Base-by-base conservation (phyloP, 2,329 filamentous ascomycete genomes). In the Beauveria caledonica region DNA sequence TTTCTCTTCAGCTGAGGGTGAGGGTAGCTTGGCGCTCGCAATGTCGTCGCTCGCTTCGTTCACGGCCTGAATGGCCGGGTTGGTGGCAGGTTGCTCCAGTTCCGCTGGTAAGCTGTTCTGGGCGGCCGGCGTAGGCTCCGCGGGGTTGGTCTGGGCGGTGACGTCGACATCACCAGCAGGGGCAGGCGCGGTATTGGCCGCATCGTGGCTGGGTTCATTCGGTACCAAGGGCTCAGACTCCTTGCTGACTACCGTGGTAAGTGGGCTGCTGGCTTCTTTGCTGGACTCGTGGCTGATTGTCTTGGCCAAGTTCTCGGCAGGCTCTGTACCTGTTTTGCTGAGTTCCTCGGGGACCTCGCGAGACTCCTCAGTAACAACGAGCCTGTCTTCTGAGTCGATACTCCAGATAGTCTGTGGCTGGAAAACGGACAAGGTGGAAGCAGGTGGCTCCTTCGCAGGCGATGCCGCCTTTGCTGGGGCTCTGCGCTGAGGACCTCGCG, bases 401-500 rank as follows among this genome's bases (percentile, higher is more conserved):
- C 78, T 80, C 72, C 78, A 86, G 39, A 81, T 65, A 0, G 77
- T 80, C 42, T 77, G 72, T 1, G 80, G 74, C 27, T 72, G 68
- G 0, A 77, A 79, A 62, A 85, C 78, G 19, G 73, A 75, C 49
- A 85, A 69, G 3, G 71, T 69, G n/a, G 74, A 71, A 13, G 68
- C 66, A n/a, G 69, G 50, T 3, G 67, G 60, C 51, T 66, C 66
- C 8, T 63, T 52, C 23, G 64, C 67, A 52, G 72, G 71, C 39
- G 69, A 66, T 8, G 69, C 66, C 6, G 71, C 65, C 74, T 76
- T 81, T 11, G 81, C 78, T 33, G 86, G 83, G 25, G 88, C 85
- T 69, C 92, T 83, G 65, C 92, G 84, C 66, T 91, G 86, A 17
- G 94, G 94, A 11, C 94, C 94, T 65, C 90, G 87, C 23, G 94